Percentiles rank a stretch among this genome's conserved stretches.
Conservation (phyloP, 1,284 basidiomycete species). For the Inonotus hispidus region DNA sequence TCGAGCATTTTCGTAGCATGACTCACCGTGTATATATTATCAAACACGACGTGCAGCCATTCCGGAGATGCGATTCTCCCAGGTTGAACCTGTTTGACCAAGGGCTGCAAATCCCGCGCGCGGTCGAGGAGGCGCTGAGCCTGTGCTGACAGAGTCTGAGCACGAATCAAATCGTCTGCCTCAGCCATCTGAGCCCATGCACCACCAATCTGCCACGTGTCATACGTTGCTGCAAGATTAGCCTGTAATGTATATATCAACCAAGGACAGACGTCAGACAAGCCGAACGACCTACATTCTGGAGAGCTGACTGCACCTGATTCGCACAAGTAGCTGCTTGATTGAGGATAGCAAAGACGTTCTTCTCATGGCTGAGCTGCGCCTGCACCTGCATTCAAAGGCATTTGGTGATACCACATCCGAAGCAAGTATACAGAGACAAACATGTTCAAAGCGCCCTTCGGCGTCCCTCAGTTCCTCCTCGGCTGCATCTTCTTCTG, state of each 20-base stretch:
- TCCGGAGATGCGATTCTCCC: slow-evolving; percentile 12
- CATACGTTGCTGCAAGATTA: slow-evolving; percentile 8
- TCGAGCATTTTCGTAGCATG: not conserved
- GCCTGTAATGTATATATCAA: slow-evolving; percentile 2
- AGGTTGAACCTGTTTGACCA: slow-evolving; percentile 9
- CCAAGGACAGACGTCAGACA: not conserved
- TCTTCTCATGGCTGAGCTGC: slow-evolving; percentile 4
- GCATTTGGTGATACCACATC: not conserved
- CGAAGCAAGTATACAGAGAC: not conserved
- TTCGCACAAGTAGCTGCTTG: slow-evolving; percentile 8
- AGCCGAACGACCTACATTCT: too few species aligned
- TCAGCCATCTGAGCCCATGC: slow-evolving; percentile 12
- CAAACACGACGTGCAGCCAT: slow-evolving; percentile 17
- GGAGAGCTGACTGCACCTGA: not conserved
- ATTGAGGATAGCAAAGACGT: slow-evolving; percentile 10
- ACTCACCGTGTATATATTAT: slow-evolving; percentile 17
- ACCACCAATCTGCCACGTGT: slow-evolving; percentile 10
- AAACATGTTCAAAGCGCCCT: slow-evolving; percentile 9
- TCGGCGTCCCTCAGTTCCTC: slow-evolving; percentile 11
- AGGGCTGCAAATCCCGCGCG: slow-evolving; percentile 8
- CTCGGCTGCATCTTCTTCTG: slow-evolving; percentile 18
- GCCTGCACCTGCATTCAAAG: slow-evolving; percentile 5
- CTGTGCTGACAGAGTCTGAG: slow-evolving; percentile 7
- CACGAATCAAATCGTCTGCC: slow-evolving; percentile 2
- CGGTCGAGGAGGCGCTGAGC: slow-evolving; percentile 8